These are phyloP conservation scores for Exophiala sp. DNA, from an alignment of 2,329 filamentous ascomycete genomes.

Conservation along the genomic window DNA sequence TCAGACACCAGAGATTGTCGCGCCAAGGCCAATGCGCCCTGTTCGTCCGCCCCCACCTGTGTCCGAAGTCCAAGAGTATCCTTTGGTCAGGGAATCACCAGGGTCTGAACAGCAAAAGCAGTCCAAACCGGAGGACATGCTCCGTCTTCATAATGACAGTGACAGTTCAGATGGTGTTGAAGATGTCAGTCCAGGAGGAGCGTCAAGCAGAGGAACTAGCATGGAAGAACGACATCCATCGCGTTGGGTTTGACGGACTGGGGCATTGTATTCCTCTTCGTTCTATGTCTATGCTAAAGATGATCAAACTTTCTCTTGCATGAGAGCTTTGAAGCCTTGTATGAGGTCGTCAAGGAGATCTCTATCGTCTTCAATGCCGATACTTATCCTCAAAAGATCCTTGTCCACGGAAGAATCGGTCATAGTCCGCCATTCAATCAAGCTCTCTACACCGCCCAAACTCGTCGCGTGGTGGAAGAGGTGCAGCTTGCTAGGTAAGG, in stretches of 20 bases:
- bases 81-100: constrained; percentile 1
- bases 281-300: not conserved
- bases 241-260: constrained; percentile 3
- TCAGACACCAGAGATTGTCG: constrained; percentile 13
- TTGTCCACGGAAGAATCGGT: constrained; percentile 67
- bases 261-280: no score
- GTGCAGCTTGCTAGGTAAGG: constrained; percentile 67
- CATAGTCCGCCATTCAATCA: constrained; percentile 96
- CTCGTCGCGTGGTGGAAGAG: constrained; percentile 95
- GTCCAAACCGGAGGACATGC: constrained; percentile 13
- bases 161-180: constrained; percentile 3
- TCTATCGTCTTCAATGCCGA: constrained; percentile 81
- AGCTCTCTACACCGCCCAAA: constrained; percentile 84
- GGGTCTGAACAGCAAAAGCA: constrained; percentile 2
- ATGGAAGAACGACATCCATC: constrained; percentile 2
- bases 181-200: not conserved
- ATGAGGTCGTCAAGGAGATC: constrained; percentile 73
- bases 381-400: constrained; percentile 69
- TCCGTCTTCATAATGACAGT: constrained; percentile 13
- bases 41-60: constrained; percentile 16
- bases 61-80: constrained; percentile 8
- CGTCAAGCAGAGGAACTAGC: constrained; percentile 1
- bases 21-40: constrained; percentile 23
- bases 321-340: constrained; percentile 57
- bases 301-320: not conserved